Evolutionary conservation across 352 stramenopile species (phyloP).

Genomic region (Globisporangium nodosum): DNA sequence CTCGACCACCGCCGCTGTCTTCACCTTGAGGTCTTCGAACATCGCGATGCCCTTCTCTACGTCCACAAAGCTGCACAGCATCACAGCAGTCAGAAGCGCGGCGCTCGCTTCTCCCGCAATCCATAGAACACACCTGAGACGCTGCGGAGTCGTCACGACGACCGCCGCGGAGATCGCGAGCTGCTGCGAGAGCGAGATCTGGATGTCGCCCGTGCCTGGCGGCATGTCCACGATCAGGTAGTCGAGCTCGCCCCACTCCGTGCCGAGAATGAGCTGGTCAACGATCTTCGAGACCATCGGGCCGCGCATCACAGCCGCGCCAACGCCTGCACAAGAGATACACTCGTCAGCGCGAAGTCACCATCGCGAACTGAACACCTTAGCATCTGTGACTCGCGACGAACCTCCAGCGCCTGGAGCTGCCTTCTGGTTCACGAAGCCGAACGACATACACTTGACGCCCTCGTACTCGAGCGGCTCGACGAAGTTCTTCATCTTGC

Average conservation of each 20-base stretch:
- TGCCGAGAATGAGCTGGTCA: conserved; percentile 94
- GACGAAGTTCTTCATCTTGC: conserved; percentile 66
- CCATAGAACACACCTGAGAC: conserved; percentile 65
- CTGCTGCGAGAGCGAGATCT: conserved; percentile 97
- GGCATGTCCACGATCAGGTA: conserved; percentile 99
- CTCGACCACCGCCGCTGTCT: conserved; percentile 96
- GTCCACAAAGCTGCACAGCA: conserved; percentile 90
- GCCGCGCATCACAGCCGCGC: conserved; percentile 93
- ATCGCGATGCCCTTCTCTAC: conserved; percentile 98
- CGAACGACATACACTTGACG: conserved; percentile 92
- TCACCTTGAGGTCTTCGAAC: conserved; percentile 98
- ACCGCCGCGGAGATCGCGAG: conserved; percentile 97
- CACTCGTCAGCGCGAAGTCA: background rate
- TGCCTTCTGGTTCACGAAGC: conserved; percentile 87
- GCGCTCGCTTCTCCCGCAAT: background rate
- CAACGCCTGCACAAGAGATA: conserved; percentile 30
- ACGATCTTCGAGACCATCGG: conserved; percentile 98
- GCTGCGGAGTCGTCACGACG: conserved; percentile 98
- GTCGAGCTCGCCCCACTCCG: conserved; percentile 98
- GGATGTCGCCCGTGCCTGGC: conserved; percentile 98
- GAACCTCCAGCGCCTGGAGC: conserved; percentile 66
- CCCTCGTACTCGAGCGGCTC: conserved; percentile 83
- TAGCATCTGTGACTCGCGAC: background rate
- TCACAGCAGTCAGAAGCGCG: background rate
- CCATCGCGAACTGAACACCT: conserved; percentile 1